Evolutionary conservation across 352 stramenopile genomes (phyloP), one percentile per base, ranked within the genome.

Genomic region (Aphanomyces cochlioides): DNA sequence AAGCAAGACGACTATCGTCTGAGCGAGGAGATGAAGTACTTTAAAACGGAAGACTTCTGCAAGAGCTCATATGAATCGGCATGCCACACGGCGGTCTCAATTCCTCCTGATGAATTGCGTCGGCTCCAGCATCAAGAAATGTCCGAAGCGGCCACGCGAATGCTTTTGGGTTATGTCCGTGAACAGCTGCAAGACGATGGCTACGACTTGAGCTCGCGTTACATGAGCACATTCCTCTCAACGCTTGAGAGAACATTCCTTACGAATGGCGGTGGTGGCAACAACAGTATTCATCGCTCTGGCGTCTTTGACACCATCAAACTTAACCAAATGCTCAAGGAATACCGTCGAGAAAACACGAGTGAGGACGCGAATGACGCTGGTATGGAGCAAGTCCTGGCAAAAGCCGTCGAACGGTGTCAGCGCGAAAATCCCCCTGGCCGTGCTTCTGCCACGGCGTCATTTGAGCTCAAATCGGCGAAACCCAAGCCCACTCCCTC

Each of bases 161-260:
- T 70, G 39, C n/a, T 70, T 28, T 50, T 70, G 7, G 64, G 64
- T 28, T 61, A 70, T 39, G 64, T 70, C 13, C 64, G 64, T 15
- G 64, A 70, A n/a, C 64, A 70, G 54, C 64, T 70, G 8, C 53
- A 61, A 40, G 64, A 21, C 48, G 64, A 70, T 4, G 64, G 64
- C 6, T 70, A 63, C 19, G 64, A 70, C 54, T 43, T 70, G 13
- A 70, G 64, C n/a, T 70, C 64, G 39, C 64, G 64, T 6, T 21
- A 70, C 7, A 70, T 70, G 64, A 70, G 64, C 54, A 70, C 64
- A 3, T 70, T 70, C 21, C 38, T 70, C 3, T 61, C 45, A 8
- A 70, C 64, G 19, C 28, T 70, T 21, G 53, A 54, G 54, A 37
- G 54, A 7, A 56, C 50, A 8, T 39, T 70, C 15, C 54, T 70